These are phyloP conservation scores for Termitomyces sp. DNA, from an alignment of 1,284 basidiomycete species.

Conservation along the genomic window DNA sequence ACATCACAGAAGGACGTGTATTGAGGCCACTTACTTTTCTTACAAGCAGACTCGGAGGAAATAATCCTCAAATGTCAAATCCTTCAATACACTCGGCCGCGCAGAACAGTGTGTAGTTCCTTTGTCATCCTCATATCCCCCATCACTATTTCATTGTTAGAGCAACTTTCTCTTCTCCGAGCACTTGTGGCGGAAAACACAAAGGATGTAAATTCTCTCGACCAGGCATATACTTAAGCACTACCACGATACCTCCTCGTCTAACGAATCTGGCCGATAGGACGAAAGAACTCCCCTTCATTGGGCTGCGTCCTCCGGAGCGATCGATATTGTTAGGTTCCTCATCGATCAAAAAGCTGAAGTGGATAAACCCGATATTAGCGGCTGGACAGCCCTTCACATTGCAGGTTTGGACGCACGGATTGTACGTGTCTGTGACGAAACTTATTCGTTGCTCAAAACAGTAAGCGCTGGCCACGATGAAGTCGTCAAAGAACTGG, in stretches of 20 bases:
- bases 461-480: constrained; percentile 80
- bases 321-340: constrained; percentile 65
- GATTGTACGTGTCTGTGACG: not conserved
- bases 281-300: constrained; percentile 88
- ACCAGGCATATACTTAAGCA: constrained; percentile 46
- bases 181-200: constrained; percentile 68
- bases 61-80: constrained; percentile 25
- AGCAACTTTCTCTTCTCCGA: constrained; percentile 72
- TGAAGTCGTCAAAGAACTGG: constrained; percentile 72
- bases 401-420: constrained; percentile 59
- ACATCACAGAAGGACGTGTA: constrained; percentile 7
- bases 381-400: constrained; percentile 86
- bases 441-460: not conserved
- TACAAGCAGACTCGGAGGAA: not conserved
- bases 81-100: constrained; percentile 57
- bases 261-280: constrained; percentile 34
- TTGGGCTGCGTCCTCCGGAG: constrained; percentile 80
- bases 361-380: constrained; percentile 66
- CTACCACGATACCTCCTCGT: not conserved
- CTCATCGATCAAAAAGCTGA: constrained; percentile 72
- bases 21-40: too few relatives aligned
- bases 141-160: constrained; percentile 32
- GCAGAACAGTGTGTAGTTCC: constrained; percentile 49
- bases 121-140: not conserved
- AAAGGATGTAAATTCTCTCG: constrained; percentile 59